Percentiles rank a stretch among this genome's conserved stretches.
These are phyloP conservation scores for Kodamaea suecica DNA, from an alignment of 1,139 yeast genomes.

Conservation along the genomic window DNA sequence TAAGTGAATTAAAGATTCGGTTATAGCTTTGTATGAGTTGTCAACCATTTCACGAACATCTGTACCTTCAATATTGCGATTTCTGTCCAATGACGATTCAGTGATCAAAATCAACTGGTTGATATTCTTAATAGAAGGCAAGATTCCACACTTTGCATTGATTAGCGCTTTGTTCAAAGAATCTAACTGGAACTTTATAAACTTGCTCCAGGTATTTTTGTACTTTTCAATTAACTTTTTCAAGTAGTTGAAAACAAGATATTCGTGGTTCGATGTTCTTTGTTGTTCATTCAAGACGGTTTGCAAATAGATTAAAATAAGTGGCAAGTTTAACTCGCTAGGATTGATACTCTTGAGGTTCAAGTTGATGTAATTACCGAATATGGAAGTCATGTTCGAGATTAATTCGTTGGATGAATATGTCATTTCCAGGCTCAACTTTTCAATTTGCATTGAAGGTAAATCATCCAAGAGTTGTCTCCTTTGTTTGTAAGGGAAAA, in stretches of 20 bases:
- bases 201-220: conserved; percentile 56
- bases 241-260: conserved; percentile 48
- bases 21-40: conserved; percentile 38
- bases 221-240: conserved; percentile 53
- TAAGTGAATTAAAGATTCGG: conserved; percentile 35
- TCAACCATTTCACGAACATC: conserved; percentile 36
- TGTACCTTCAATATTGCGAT: conserved; percentile 20
- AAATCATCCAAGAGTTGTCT: conserved; percentile 26
- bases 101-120: conserved; percentile 33
- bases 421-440: conserved; percentile 19
- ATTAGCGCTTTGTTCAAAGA: conserved; percentile 49
- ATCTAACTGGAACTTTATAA: conserved; percentile 53
- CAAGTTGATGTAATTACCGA: conserved; percentile 45
- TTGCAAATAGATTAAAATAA: conserved; percentile 40
- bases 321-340: conserved; percentile 35
- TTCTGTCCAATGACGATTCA: conserved; percentile 30
- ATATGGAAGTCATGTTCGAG: conserved; percentile 50
- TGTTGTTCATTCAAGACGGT: conserved; percentile 32
- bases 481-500: conserved; percentile 36
- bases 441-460: conserved; percentile 18
- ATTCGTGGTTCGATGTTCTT: conserved; percentile 59
- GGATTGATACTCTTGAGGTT: conserved; percentile 40
- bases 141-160: conserved; percentile 41
- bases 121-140: conserved; percentile 34
- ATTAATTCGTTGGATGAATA: conserved; percentile 52